phyloP scores from a whole-genome alignment of 495 filamentous ascomycete genomes.

The Penicillium silybi region DNA sequence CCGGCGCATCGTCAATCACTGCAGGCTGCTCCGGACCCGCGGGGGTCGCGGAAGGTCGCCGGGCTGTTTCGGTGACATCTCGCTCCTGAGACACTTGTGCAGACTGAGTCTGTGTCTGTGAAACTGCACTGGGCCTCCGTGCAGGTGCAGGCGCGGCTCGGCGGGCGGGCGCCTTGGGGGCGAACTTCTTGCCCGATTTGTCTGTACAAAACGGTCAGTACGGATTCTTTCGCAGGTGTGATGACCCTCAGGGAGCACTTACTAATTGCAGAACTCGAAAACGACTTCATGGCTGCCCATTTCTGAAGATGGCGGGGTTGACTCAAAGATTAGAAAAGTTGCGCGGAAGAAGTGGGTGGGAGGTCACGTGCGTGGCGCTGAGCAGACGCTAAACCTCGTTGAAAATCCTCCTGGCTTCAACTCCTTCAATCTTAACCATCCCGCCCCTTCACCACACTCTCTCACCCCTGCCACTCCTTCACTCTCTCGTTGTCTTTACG shows the following conservation, averaged over 20 bases:
- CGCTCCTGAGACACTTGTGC: constrained; percentile 27
- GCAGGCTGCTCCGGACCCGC: constrained; percentile 16
- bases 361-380: constrained; percentile 39
- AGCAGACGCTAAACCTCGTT: constrained; percentile 28
- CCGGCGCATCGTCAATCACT: constrained; percentile 9
- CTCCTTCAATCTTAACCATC: constrained; percentile 27
- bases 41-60: constrained; percentile 16
- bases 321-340: constrained; percentile 15
- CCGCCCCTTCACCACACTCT: constrained; percentile 18
- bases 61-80: constrained; percentile 20
- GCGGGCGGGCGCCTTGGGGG: constrained; percentile 48
- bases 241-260: constrained; percentile 13
- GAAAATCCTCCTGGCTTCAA: constrained; percentile 43
- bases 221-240: not conserved
- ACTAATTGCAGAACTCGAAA: constrained; percentile 59
- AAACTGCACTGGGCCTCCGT: constrained; percentile 36
- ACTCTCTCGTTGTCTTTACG: not conserved
- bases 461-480: constrained; percentile 8
- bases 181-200: constrained; percentile 55
- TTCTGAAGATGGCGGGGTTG: constrained; percentile 12
- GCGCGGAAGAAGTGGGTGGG: constrained; percentile 8
- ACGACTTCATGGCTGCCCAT: constrained; percentile 45
- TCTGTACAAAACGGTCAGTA: constrained; percentile 27
- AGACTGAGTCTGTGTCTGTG: constrained; percentile 32
- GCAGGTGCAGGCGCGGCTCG: constrained; percentile 38